A percentile compares a stretch with the other conserved stretches of the same genome.
These are phyloP conservation scores for Pythium brachiatum DNA, from an alignment of 352 stramenopile genomes.

Conservation along the genomic window DNA sequence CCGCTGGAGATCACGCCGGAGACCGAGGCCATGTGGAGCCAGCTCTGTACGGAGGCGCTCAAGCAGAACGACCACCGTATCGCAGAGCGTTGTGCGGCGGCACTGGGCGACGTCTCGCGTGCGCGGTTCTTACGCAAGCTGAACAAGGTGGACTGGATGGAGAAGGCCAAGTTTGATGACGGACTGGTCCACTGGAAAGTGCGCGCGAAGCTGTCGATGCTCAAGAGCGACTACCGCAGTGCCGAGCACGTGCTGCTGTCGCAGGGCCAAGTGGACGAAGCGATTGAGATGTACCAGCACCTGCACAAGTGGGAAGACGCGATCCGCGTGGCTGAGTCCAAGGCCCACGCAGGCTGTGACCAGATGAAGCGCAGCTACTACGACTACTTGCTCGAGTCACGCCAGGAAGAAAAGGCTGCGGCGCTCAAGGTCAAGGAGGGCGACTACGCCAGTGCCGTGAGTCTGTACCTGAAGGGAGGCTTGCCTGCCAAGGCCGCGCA, in stretches of 20 bases:
- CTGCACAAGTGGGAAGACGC: conserved; percentile 94
- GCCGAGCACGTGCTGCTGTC: conserved; percentile 91
- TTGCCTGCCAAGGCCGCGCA: conserved; percentile 88
- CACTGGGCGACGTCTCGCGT: conserved; percentile 87
- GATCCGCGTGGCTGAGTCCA: conserved; percentile 89
- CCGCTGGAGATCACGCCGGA: conserved; percentile 89
- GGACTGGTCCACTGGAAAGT: conserved; percentile 87
- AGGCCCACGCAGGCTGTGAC: conserved; percentile 69
- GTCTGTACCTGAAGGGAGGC: conserved; percentile 92
- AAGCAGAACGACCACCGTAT: conserved; percentile 88
- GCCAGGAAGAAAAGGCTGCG: conserved; percentile 91
- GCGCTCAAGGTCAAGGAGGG: conserved; percentile 90
- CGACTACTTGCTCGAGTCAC: conserved; percentile 90
- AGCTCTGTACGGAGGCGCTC: conserved; percentile 86
- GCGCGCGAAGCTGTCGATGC: conserved; percentile 70
- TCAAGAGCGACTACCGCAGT: conserved; percentile 89
- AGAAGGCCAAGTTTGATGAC: conserved; percentile 71
- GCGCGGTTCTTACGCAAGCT: conserved; percentile 88
- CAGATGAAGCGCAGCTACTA: conserved; percentile 92
- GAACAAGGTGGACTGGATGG: conserved; percentile 88
- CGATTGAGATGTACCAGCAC: conserved; percentile 94
- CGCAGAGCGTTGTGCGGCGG: conserved; percentile 88
- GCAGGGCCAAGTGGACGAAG: conserved; percentile 90
- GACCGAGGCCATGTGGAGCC: conserved; percentile 93
- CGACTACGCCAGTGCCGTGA: conserved; percentile 88